Base-by-base conservation (phyloP, 208 protist genomes). In the Porcisia deanei region DNA sequence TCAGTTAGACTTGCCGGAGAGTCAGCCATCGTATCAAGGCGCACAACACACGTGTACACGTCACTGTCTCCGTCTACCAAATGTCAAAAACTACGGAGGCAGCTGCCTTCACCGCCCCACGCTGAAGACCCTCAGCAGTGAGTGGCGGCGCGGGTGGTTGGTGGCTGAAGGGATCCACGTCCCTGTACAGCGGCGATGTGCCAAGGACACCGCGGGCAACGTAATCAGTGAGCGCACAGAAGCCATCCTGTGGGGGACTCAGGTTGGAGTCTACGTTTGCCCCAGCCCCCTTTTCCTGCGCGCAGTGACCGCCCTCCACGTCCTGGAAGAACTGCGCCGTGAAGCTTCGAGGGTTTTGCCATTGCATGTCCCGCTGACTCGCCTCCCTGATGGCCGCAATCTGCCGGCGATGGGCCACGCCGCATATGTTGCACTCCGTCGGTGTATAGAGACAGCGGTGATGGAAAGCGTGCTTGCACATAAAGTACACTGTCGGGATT, bases 381-480 rank as follows among this genome's bases (percentile, higher is more conserved):
- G 20, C 49, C 61, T 86, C 78, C n/a, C 74, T 61, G 55, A 83
- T 77, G 52, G 67, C 66, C 34, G 81, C 79, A 25, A 81, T 61
- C 63, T 77, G 64, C 22, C 34, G 60, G 30, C 71, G 75, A 54
- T 88, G 79, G 6, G 7, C 58, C 43, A 75, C 73, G 1, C 71
- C 81, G 76, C 91, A 95, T 9, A 89, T 2, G 73, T 91, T 89
- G 79, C 91, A 95, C 85, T 93, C 82, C 34, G 81, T 80, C 10
- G 76, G 4, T 47, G 86, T 85, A 73, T 86, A 82, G 37, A 93
- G 86, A 81, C 98, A 99, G 71, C 90, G 82, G 65, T 94, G 87
- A 76, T 99, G 97, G 80, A 98, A 98, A 37, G 91, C 96, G 85
- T 99, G 96, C 74, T 80, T 75, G 85, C 98, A 99, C 55, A 98